phyloP scores from a whole-genome alignment of 2,329 filamentous ascomycete genomes.

The Emmonsia crescens region DNA sequence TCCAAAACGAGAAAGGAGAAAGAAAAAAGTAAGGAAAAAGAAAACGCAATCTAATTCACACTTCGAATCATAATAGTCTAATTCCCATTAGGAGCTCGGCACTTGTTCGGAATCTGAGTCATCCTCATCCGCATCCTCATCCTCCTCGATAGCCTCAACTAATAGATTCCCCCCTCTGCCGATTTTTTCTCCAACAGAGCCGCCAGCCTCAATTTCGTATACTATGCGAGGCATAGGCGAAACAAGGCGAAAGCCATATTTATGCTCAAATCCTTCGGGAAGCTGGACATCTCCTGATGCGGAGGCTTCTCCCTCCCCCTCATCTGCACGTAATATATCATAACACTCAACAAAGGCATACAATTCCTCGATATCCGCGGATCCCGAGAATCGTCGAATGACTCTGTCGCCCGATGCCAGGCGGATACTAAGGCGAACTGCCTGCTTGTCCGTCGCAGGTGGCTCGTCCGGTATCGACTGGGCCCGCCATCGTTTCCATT shows the following conservation, averaged over 20 bases:
- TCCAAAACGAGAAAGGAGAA: neutral
- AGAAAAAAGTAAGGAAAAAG: neutral
- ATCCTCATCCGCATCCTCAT: slow-evolving; percentile 44
- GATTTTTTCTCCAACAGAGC: slow-evolving; percentile 60
- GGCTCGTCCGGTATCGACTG: slow-evolving; percentile 60
- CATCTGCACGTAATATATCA: slow-evolving; percentile 46
- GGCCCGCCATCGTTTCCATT: slow-evolving; percentile 76
- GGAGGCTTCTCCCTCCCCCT: slow-evolving; percentile 10
- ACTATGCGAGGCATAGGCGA: slow-evolving; percentile 76
- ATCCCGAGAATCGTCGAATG: slow-evolving; percentile 61
- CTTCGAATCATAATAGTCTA: neutral
- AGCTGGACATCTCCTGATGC: slow-evolving; percentile 16
- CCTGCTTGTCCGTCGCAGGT: slow-evolving; percentile 49
- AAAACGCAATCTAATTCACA: neutral
- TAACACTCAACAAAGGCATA: slow-evolving; percentile 96
- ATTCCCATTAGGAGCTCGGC: neutral
- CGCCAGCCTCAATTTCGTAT: slow-evolving; percentile 57
- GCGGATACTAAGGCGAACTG: slow-evolving; percentile 58
- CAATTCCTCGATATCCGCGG: slow-evolving; percentile 71
- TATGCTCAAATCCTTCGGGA: slow-evolving; percentile 63
- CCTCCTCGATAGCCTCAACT: slow-evolving; percentile 58
- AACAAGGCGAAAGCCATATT: slow-evolving; percentile 76
- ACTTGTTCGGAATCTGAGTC: slow-evolving; percentile 28
- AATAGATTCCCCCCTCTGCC: slow-evolving; percentile 79
- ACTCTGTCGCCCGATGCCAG: slow-evolving; percentile 60